Evolutionary conservation across 352 stramenopile genomes (phyloP).

Genomic region (Peronosclerospora sorghi): DNA sequence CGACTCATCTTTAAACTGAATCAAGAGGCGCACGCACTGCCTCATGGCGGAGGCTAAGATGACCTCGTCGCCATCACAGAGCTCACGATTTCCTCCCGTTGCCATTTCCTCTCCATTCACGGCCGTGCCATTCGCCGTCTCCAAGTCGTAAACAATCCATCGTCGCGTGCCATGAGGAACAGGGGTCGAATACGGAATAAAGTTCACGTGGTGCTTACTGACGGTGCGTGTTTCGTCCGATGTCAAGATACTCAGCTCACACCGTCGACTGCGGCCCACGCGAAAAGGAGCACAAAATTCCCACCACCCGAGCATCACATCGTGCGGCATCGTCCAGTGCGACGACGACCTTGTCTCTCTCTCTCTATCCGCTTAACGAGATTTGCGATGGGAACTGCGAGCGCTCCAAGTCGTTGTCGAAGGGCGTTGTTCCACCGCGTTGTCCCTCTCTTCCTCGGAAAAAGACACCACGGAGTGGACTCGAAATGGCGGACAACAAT

Average conservation of each 20-base stretch:
- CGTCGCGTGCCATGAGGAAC: slow-evolving; percentile 10
- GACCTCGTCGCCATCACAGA: slow-evolving; percentile 60
- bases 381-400: too few species aligned
- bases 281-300: slow-evolving; percentile 51
- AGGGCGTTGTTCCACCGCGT: too few species aligned
- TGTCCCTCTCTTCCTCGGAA: too few species aligned
- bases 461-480: background rate
- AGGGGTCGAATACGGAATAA: slow-evolving; percentile 29
- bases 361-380: too few species aligned
- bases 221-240: slow-evolving; percentile 64
- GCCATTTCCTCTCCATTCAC: slow-evolving; percentile 59
- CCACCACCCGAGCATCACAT: slow-evolving; percentile 17
- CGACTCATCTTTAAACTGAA: slow-evolving; percentile 35
- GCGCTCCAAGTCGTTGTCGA: too few species aligned
- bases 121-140: slow-evolving; percentile 71
- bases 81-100: slow-evolving; percentile 37
- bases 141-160: slow-evolving; percentile 73
- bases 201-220: slow-evolving; percentile 58
- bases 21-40: slow-evolving; percentile 38
- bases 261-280: slow-evolving; percentile 55
- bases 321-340: slow-evolving; percentile 16
- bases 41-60: slow-evolving; percentile 57
- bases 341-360: too few species aligned
- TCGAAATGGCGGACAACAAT: background rate
- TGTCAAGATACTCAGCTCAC: slow-evolving; percentile 59